Percentiles rank a stretch among this genome's conserved stretches.
Conservation (phyloP, 805 yeast genomes). For the Saturnispora zaruensis region DNA sequence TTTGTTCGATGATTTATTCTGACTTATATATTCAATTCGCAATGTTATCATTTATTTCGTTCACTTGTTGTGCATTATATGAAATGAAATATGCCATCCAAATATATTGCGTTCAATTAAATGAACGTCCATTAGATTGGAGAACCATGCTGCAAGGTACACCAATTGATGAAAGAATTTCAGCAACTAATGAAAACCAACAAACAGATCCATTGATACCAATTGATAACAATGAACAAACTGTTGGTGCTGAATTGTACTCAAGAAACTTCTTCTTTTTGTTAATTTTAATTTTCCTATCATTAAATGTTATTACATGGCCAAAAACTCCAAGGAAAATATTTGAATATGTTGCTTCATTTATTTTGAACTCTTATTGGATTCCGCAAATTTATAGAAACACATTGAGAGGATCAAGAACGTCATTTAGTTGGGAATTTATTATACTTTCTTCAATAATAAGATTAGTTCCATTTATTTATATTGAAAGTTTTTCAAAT, state of each 20-base stretch:
- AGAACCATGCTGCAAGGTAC: conserved; percentile 60
- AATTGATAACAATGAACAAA: conserved; percentile 40
- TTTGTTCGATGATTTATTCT: conserved; percentile 46
- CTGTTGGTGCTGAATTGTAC: conserved; percentile 48
- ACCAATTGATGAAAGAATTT: conserved; percentile 31
- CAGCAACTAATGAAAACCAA: conserved; percentile 13
- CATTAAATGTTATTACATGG: conserved; percentile 56
- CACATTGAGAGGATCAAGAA: conserved; percentile 56
- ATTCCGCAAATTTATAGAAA: conserved; percentile 81
- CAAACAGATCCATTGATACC: conserved; percentile 15
- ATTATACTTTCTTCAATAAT: conserved; percentile 58
- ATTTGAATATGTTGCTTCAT: conserved; percentile 49
- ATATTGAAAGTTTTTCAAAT: conserved; percentile 41
- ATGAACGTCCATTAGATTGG: conserved; percentile 59
- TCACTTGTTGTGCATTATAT: conserved; percentile 62
- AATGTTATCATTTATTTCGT: conserved; percentile 60
- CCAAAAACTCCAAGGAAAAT: conserved; percentile 43
- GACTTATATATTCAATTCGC: conserved; percentile 59
- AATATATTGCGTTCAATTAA: conserved; percentile 61
- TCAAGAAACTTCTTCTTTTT: conserved; percentile 47
- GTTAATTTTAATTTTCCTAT: conserved; percentile 46
- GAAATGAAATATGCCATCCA: conserved; percentile 66
- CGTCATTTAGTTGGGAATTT: conserved; percentile 66
- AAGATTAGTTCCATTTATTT: conserved; percentile 56
- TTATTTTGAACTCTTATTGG: conserved; percentile 67